Percentiles rank a stretch among this genome's conserved stretches.
Conservation (phyloP, 768 basidiomycete genomes). For the Pisolithus microcarpus region DNA sequence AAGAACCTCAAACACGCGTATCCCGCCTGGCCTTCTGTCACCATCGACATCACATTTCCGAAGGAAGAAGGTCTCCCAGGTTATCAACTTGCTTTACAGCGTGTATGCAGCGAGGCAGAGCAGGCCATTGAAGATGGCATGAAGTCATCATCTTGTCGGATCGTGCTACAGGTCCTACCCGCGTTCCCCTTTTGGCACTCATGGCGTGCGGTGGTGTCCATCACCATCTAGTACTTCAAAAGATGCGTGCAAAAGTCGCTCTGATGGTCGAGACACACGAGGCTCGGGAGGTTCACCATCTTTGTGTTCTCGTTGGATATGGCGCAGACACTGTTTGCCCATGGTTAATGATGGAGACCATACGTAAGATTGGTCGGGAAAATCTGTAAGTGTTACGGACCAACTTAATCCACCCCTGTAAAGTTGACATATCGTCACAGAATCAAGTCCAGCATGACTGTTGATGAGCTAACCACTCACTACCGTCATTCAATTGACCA, state of each 20-base stretch:
- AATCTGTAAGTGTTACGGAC: slow-evolving; percentile 60
- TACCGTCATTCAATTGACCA: slow-evolving; percentile 85
- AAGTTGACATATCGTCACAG: slow-evolving; percentile 32
- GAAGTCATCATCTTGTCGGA: slow-evolving; percentile 90
- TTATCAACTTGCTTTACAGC: slow-evolving; percentile 13
- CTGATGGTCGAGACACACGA: slow-evolving; percentile 97
- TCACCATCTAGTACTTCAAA: slow-evolving; percentile 83
- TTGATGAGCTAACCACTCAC: slow-evolving; percentile 70
- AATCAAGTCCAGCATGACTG: slow-evolving; percentile 74
- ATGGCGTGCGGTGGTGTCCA: slow-evolving; percentile 95
- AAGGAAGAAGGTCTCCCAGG: too few species aligned
- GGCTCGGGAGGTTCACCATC: slow-evolving; percentile 90
- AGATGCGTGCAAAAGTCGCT: slow-evolving; percentile 91
- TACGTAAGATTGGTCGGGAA: slow-evolving; percentile 86
- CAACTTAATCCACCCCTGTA: neutral
- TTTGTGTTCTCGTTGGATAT: slow-evolving; percentile 94
- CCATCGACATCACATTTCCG: too few species aligned
- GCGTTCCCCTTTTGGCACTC: slow-evolving; percentile 84
- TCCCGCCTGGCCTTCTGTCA: too few species aligned
- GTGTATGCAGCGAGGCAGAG: slow-evolving; percentile 84
- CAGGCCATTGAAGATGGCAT: slow-evolving; percentile 93
- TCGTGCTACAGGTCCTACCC: slow-evolving; percentile 65
- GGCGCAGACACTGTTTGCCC: slow-evolving; percentile 97
- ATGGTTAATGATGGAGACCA: slow-evolving; percentile 91
- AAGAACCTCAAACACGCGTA: too few species aligned